phyloP scores from a whole-genome alignment of 2,329 filamentous ascomycete species.

The Colletotrichum brevisporum region DNA sequence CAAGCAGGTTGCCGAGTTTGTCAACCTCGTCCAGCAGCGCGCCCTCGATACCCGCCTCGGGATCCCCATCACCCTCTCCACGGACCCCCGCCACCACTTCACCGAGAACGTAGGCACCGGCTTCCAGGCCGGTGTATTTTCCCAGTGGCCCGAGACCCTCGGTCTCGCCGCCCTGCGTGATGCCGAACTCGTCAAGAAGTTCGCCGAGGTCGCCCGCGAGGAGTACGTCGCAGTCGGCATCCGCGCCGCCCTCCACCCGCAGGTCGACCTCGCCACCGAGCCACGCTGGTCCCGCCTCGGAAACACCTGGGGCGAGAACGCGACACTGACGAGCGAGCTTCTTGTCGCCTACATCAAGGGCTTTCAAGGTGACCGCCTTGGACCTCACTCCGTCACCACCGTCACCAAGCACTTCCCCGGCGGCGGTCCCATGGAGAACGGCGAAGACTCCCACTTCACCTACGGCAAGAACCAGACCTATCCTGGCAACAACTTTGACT shows the following conservation, averaged over 20 bases:
- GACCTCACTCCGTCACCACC: constrained; percentile 59
- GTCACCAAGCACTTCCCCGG: constrained; percentile 70
- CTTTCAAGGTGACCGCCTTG: constrained; percentile 61
- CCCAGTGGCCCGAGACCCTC: constrained; percentile 65
- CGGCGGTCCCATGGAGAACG: constrained; percentile 62
- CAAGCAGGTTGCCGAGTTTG: constrained; percentile 52
- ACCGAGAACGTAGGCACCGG: constrained; percentile 59
- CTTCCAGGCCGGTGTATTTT: constrained; percentile 59
- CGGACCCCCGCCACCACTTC: constrained; percentile 63
- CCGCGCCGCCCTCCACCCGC: constrained; percentile 62
- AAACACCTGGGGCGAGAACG: constrained; percentile 64
- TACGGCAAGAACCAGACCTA: constrained; percentile 67
- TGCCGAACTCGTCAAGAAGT: constrained; percentile 57
- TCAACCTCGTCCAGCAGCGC: constrained; percentile 57
- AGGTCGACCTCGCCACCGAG: constrained; percentile 66
- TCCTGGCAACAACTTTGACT: constrained; percentile 64
- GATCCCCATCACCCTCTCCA: constrained; percentile 63
- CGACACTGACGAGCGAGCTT: constrained; percentile 54
- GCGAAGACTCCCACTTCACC: constrained; percentile 66
- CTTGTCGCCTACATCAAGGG: constrained; percentile 62
- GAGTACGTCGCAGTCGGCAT: constrained; percentile 61
- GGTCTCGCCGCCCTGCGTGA: constrained; percentile 65
- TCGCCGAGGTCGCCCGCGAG: constrained; percentile 63
- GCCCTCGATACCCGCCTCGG: constrained; percentile 62
- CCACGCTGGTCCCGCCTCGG: constrained; percentile 63